Percentiles rank a stretch among this genome's conserved stretches.
Evolutionary conservation across 116 monocot genomes (phyloP).

Genomic region (Papilionanthe hybrid): DNA sequence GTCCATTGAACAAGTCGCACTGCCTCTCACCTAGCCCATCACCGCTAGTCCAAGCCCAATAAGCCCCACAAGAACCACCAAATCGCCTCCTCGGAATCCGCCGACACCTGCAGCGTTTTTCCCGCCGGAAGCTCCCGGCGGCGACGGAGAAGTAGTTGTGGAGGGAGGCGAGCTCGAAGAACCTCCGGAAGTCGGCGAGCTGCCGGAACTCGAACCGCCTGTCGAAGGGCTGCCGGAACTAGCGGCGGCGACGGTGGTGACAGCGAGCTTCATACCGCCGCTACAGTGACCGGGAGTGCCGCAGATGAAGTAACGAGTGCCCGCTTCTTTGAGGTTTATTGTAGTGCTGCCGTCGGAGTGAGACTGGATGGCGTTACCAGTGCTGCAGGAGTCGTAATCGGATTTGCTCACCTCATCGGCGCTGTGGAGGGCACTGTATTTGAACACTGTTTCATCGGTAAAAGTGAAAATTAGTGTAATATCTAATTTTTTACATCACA

Average conservation of each 20-base stretch:
- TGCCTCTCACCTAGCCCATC: slow-evolving; percentile 58
- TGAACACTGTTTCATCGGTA: slow-evolving; percentile 34
- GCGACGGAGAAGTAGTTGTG: not conserved
- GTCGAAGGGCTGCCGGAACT: not conserved
- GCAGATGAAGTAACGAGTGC: slow-evolving; percentile 73
- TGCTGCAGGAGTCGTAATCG: slow-evolving; percentile 46
- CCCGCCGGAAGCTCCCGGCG: not conserved
- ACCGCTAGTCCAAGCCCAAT: slow-evolving; percentile 15
- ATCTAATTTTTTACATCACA: too few relatives aligned
- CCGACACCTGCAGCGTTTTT: slow-evolving; percentile 3
- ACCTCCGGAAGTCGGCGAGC: not conserved
- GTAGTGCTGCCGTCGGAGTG: slow-evolving; percentile 43
- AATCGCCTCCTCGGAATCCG: not conserved
- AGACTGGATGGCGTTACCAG: slow-evolving; percentile 30
- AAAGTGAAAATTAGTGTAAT: not conserved
- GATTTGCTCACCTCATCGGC: slow-evolving; percentile 41
- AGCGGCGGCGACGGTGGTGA: slow-evolving; percentile 22
- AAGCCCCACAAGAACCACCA: not conserved
- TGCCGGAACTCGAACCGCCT: not conserved
- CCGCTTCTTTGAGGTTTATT: slow-evolving; percentile 37
- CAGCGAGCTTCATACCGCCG: slow-evolving; percentile 63
- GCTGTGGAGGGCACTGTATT: slow-evolving; percentile 35
- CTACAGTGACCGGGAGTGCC: slow-evolving; percentile 54
- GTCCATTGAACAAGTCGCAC: slow-evolving; percentile 15
- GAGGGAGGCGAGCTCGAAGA: not conserved